Percentiles rank a stretch among this genome's conserved stretches.
Evolutionary conservation across 75 land plant species (phyloP).

Genomic region (Larix kaempferi): DNA sequence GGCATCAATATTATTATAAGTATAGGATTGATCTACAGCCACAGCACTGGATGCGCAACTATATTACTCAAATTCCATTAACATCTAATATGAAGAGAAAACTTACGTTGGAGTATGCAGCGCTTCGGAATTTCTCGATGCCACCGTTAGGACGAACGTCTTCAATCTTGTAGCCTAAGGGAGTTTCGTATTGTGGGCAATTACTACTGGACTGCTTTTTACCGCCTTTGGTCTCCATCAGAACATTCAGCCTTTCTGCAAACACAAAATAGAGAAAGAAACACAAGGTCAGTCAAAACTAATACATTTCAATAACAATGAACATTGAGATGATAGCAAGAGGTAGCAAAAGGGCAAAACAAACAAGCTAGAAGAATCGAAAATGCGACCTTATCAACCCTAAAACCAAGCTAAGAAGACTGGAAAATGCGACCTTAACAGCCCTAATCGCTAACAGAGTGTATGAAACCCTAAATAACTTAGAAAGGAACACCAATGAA

Average conservation of each 20-base stretch:
- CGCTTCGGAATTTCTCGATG: constrained; percentile 72
- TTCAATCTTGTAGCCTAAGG: constrained; percentile 80
- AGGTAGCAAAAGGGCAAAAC: too few species aligned
- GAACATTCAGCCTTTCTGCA: constrained; percentile 56
- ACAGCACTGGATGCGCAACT: background rate
- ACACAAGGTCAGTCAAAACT: too few species aligned
- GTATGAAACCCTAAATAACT: too few species aligned
- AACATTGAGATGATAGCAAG: too few species aligned
- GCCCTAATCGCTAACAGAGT: too few species aligned
- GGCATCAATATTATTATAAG: background rate
- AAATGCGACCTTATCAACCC: too few species aligned
- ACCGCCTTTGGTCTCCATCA: constrained; percentile 85
- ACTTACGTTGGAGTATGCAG: constrained; percentile 85
- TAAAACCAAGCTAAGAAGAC: too few species aligned
- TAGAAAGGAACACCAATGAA: too few species aligned
- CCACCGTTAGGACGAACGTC: constrained; percentile 86
- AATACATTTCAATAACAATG: too few species aligned
- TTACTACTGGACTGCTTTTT: constrained; percentile 52
- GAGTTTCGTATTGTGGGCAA: constrained; percentile 64
- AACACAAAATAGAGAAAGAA: background rate
- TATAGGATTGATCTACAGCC: background rate
- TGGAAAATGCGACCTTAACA: too few species aligned
- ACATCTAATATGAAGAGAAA: background rate
- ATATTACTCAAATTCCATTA: background rate
- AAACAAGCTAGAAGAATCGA: too few species aligned